Percentiles rank a stretch among this genome's conserved stretches.
These are phyloP conservation scores for Taphrina flavorubra DNA, from an alignment of 1,139 yeast genomes.

Conservation along the genomic window DNA sequence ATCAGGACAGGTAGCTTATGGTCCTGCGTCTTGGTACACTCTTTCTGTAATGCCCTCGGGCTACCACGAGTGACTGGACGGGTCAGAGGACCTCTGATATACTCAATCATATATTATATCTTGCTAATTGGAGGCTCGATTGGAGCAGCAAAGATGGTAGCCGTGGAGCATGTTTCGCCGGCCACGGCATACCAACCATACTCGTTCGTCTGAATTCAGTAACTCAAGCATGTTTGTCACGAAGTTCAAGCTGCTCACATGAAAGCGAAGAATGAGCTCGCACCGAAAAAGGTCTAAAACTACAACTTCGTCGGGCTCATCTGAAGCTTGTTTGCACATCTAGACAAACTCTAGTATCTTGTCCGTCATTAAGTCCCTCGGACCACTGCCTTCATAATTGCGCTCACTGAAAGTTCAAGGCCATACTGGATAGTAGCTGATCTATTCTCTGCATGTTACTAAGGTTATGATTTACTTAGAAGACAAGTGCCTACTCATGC, in stretches of 20 bases:
- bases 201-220: conserved; percentile 21
- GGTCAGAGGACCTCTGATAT: conserved; percentile 45
- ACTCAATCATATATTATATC: conserved; percentile 54
- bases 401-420: too few relatives aligned
- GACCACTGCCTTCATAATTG: too few relatives aligned
- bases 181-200: conserved; percentile 20
- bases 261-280: not conserved
- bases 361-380: too few relatives aligned
- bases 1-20: conserved; percentile 62
- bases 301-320: too few relatives aligned
- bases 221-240: too few relatives aligned
- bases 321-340: too few relatives aligned
- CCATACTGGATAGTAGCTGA: too few relatives aligned
- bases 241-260: not conserved
- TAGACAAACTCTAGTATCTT: too few relatives aligned
- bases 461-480: too few relatives aligned
- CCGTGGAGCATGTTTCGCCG: conserved; percentile 17
- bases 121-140: conserved; percentile 58
- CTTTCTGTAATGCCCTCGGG: conserved; percentile 78
- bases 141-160: conserved; percentile 48
- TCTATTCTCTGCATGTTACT: too few relatives aligned
- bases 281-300: not conserved
- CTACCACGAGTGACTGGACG: conserved; percentile 61
- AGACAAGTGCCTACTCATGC: too few relatives aligned
- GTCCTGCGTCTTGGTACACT: conserved; percentile 69